Base-by-base conservation (phyloP, 352 stramenopile species). In the Phytophthora constricta region DNA sequence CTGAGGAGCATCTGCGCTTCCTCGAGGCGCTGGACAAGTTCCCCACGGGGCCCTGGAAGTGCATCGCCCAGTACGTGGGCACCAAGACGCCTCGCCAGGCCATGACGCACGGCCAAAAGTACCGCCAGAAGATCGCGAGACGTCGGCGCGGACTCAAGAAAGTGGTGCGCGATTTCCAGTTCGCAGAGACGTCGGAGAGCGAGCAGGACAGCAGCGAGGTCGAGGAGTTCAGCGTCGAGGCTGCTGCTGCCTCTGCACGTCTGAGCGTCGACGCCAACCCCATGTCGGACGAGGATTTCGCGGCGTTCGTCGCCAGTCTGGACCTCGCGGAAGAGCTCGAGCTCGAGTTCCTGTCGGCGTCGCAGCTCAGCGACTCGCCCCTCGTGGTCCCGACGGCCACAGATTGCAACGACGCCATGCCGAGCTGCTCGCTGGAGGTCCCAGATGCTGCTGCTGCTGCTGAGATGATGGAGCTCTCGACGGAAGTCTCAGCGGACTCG, bases 101-200 rank as follows among this genome's bases (percentile, higher is more conserved):
- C 49, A 86, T 86, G 77, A 94, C 81, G 4, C 93, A 98, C 66
- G 95, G 93, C 5, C 95, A 98, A 78, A 98, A 98, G 72, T 98
- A 98, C 67, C 78, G 80, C 25, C 81, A 91, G 74, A 91, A 91
- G 69, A 80, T 87, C 61, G 74, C 76, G 27, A 61, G 78, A 17
- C 73, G 79, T 16, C 76, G 78, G 48, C 70, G 70, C 39, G 70
- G 70, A 1, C 70, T 78, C 33, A 78, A 78, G 65, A 79, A 76
- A 41, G 58, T 76, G 43, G 68, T 79, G 48, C 41, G 67, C 13
- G 68, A 79, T 55, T 52, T 78, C 4, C 55, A 69, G 25, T 70
- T 75, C 51, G 65, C 60, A 16, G 59, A 10, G 51, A 72, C 17
- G 62, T 16, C 50, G 13, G 47, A 61, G 23, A 28, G 26, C 1